These are phyloP conservation scores for Tothia fuscella DNA, from an alignment of 2,329 filamentous ascomycete species.

Conservation along the genomic window DNA sequence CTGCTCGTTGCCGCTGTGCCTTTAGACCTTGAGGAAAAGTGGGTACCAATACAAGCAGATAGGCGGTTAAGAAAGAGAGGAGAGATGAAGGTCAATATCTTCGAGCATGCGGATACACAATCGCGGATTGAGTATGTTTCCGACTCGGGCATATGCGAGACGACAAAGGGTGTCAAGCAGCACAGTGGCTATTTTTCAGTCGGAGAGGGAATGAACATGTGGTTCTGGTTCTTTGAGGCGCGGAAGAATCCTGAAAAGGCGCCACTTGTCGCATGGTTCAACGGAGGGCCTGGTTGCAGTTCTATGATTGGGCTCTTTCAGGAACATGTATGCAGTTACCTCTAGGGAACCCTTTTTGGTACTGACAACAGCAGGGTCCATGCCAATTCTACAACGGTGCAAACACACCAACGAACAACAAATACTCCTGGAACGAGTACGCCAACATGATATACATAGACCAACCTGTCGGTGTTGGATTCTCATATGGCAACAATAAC, in stretches of 20 bases:
- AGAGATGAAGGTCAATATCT: conserved; percentile 33
- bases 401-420: conserved; percentile 32
- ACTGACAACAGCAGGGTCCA: too few relatives aligned
- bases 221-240: conserved; percentile 38
- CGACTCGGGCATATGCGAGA: conserved; percentile 41
- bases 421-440: conserved; percentile 31
- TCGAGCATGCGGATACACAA: conserved; percentile 36
- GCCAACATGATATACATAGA: conserved; percentile 33
- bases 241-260: conserved; percentile 32
- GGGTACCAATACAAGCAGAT: not conserved
- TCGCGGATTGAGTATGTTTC: conserved; percentile 35
- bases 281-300: conserved; percentile 35
- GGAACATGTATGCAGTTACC: conserved; percentile 23
- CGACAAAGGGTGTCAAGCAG: conserved; percentile 37
- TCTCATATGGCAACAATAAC: conserved; percentile 28
- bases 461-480: conserved; percentile 29
- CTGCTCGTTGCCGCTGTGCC: not conserved
- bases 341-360: too few relatives aligned
- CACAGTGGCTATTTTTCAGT: conserved; percentile 41
- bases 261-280: conserved; percentile 34
- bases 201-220: conserved; percentile 29
- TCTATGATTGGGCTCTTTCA: conserved; percentile 30
- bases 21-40: not conserved
- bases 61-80: conserved; percentile 14
- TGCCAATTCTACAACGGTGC: conserved; percentile 30